These are phyloP conservation scores for Ilyonectria mors-panacis DNA, from an alignment of 2,329 filamentous ascomycete genomes.

Conservation along the genomic window DNA sequence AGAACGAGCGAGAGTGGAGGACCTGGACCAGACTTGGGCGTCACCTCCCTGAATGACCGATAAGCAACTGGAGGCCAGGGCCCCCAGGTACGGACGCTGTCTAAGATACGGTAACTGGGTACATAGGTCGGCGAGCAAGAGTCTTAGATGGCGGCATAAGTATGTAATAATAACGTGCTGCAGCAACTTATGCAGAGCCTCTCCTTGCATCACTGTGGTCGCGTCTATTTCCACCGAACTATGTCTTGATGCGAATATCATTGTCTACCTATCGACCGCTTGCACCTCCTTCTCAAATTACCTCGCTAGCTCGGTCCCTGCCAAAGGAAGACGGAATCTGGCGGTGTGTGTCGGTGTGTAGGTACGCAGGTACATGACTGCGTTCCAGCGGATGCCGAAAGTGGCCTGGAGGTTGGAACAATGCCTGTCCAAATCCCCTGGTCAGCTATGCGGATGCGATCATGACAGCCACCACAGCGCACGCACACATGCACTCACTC, in stretches of 20 bases:
- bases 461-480: constrained; percentile 13
- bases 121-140: neutral
- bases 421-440: constrained; percentile 24
- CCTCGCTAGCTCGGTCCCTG: neutral
- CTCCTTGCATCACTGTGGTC: constrained; percentile 20
- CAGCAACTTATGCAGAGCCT: neutral
- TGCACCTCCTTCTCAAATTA: neutral
- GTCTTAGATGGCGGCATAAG: neutral
- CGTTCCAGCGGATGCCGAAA: constrained; percentile 29
- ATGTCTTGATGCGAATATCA: neutral
- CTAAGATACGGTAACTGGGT: neutral
- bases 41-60: constrained; percentile 5
- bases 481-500: constrained; percentile 1
- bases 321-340: constrained; percentile 9
- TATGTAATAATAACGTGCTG: neutral
- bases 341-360: constrained; percentile 1
- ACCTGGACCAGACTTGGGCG: constrained; percentile 2
- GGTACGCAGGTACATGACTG: neutral
- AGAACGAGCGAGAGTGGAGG: constrained; percentile 12
- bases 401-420: constrained; percentile 27
- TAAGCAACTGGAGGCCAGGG: neutral
- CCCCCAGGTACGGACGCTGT: neutral
- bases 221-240: neutral
- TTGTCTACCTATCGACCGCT: neutral
- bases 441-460: constrained; percentile 6